Evolutionary conservation across 805 yeast species (phyloP), one percentile per base, ranked within the genome.

Genomic region (Yamadazyma scolyti): DNA sequence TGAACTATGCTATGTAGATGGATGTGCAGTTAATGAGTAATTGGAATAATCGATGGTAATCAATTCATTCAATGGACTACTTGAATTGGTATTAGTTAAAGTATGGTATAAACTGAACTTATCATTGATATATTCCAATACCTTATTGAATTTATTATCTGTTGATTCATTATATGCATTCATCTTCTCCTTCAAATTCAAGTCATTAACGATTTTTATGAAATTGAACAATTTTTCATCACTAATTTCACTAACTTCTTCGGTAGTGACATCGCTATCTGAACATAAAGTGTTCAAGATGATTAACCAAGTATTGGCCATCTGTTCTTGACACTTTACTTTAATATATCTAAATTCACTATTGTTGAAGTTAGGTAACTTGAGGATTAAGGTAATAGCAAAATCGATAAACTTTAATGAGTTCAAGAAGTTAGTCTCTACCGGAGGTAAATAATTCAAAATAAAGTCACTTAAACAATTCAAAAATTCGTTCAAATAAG

Each of bases 401-500:
- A 66, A 70, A 50, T 79, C 77, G 30, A 86, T 65, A 46, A 82
- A 83, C 28, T 65, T 69, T 27, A 87, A 62, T 2, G 86, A 70
- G 28, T 65, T 65, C 16, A 70, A 52, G 11, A 74, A 57, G 45
- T 75, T 75, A 15, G 62, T 39, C 47, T 80, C 86, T 30, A 73
- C 67, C 2, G 90, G 90, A 13, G 93, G 88, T 38, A 86, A 60
- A 44, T 79, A 81, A 44, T 73, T 75, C 36, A 81, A 62, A 4
- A 84, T 78, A 51, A 80, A 85, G 54, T 86, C 96, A 11, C 83
- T 75, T 32, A 87, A 61, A 14, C 85, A 77, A 39, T 69, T 66
- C 37, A 83, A 70, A 44, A 86, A 84, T 43, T 82, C 93, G 36
- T 73, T 73, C 39, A 84, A 70, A 36, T 65, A 57, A 5, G 82